Percentiles rank a stretch among this genome's conserved stretches.
phyloP scores from a whole-genome alignment of 257 asterid species.

The Lavandula angustifolia region DNA sequence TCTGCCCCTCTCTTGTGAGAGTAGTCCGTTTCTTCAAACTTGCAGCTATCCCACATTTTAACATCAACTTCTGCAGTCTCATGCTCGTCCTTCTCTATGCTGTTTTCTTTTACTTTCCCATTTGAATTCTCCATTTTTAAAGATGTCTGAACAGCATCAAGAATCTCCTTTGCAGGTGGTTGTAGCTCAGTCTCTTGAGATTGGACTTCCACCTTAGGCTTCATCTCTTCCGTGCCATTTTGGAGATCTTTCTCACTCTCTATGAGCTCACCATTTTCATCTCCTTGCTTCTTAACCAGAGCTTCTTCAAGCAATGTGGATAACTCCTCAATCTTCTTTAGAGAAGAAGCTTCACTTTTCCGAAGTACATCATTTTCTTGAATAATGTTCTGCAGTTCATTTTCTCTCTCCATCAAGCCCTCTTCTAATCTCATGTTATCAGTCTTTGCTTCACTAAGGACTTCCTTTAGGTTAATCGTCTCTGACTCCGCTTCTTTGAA shows the following conservation, averaged over 20 bases:
- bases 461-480: constrained; percentile 67
- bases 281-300: constrained; percentile 47
- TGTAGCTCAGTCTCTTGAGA: constrained; percentile 41
- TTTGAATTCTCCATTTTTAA: constrained; percentile 38
- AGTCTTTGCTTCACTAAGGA: constrained; percentile 71
- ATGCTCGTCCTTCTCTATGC: constrained; percentile 42
- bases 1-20: constrained; percentile 65
- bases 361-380: constrained; percentile 73
- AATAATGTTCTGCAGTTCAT: constrained; percentile 60
- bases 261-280: constrained; percentile 63
- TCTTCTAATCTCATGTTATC: constrained; percentile 87
- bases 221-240: constrained; percentile 63
- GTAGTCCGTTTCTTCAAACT: constrained; percentile 77
- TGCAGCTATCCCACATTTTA: constrained; percentile 91
- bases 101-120: constrained; percentile 39
- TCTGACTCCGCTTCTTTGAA: constrained; percentile 78
- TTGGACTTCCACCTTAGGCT: constrained; percentile 44
- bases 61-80: constrained; percentile 58
- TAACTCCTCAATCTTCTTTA: constrained; percentile 59
- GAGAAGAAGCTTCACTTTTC: constrained; percentile 58
- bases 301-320: constrained; percentile 77
- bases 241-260: constrained; percentile 80
- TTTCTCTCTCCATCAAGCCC: constrained; percentile 74
- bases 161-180: constrained; percentile 34
- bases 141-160: constrained; percentile 40